A percentile compares a stretch with the other conserved stretches of the same genome.
These are phyloP conservation scores for Quercus agrifolia DNA, from an alignment of 306 rosid genomes.

Conservation along the genomic window DNA sequence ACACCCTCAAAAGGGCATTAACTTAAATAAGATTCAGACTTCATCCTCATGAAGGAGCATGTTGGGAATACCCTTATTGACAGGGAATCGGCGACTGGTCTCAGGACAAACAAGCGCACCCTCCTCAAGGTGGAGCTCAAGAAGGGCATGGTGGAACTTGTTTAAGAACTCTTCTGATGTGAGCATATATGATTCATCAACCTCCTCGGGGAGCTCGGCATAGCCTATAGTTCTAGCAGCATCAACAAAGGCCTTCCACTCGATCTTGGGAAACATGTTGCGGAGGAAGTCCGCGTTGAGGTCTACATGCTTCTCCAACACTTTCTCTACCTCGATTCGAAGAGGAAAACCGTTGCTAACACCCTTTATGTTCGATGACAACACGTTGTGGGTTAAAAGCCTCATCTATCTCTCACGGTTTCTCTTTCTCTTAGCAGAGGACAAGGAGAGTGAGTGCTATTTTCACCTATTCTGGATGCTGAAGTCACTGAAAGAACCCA, in stretches of 20 bases:
- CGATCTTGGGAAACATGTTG: conserved; percentile 74
- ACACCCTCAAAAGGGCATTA: too few relatives aligned
- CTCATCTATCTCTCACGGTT: conserved; percentile 40
- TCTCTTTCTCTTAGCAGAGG: too few relatives aligned
- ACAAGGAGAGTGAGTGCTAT: too few relatives aligned
- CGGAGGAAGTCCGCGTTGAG: conserved; percentile 57
- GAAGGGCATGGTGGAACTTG: conserved; percentile 80
- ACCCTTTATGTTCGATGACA: conserved; percentile 82
- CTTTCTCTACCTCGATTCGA: conserved; percentile 65
- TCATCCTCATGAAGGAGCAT: conserved; percentile 93
- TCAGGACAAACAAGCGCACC: conserved; percentile 85
- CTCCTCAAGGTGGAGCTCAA: conserved; percentile 91
- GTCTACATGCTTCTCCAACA: conserved; percentile 62
- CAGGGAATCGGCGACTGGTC: conserved; percentile 66
- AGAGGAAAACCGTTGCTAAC: conserved; percentile 74
- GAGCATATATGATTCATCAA: conserved; percentile 47
- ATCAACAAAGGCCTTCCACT: conserved; percentile 63
- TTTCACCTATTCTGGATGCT: too few relatives aligned
- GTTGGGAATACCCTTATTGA: conserved; percentile 82
- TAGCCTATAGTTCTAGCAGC: conserved; percentile 69
- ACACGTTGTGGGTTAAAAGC: conserved; percentile 84
- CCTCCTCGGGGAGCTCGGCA: conserved; percentile 70
- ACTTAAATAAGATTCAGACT: conserved; percentile 41
- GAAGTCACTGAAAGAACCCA: too few relatives aligned
- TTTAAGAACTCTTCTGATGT: conserved; percentile 69